phyloP scores from a whole-genome alignment of 2,329 filamentous ascomycete genomes.

The Microcyclosporella mali region DNA sequence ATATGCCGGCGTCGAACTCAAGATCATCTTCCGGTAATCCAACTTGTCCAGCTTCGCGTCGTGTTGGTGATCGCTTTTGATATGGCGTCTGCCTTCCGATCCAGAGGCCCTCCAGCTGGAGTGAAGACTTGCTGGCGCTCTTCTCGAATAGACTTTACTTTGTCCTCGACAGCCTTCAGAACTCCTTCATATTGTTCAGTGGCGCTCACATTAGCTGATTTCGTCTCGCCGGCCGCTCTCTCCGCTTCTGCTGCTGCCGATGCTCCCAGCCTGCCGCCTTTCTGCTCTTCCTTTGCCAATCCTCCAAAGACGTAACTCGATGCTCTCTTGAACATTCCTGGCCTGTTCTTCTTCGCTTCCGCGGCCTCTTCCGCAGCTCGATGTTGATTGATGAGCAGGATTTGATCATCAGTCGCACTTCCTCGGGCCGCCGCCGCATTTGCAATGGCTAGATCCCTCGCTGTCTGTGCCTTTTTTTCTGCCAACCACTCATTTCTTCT shows the following conservation, averaged over 20 bases:
- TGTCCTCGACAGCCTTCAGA: constrained; percentile 31
- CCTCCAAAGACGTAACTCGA: constrained; percentile 31
- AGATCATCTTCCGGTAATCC: constrained; percentile 34
- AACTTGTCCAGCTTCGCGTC: constrained; percentile 42
- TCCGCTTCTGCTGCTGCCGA: constrained; percentile 13
- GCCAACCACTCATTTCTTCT: constrained; percentile 58
- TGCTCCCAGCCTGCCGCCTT: constrained; percentile 32
- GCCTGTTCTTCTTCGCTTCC: constrained; percentile 29
- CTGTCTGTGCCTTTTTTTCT: constrained; percentile 44
- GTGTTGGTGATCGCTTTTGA: constrained; percentile 32
- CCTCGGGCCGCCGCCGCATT: constrained; percentile 38
- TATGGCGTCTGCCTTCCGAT: constrained; percentile 40
- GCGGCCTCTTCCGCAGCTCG: constrained; percentile 57
- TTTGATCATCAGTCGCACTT: constrained; percentile 45
- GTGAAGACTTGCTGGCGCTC: constrained; percentile 23
- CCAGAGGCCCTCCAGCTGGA: constrained; percentile 39
- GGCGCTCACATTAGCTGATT: constrained; percentile 6
- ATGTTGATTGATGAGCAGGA: constrained; percentile 51
- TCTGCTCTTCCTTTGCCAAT: constrained; percentile 32
- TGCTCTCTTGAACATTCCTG: constrained; percentile 32
- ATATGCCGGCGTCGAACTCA: neutral
- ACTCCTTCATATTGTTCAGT: constrained; percentile 25
- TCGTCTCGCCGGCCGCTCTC: constrained; percentile 8
- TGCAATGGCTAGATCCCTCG: constrained; percentile 40
- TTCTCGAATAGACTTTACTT: constrained; percentile 24